phyloP scores from a whole-genome alignment of 495 filamentous ascomycete species.

The Neurospora sp. region DNA sequence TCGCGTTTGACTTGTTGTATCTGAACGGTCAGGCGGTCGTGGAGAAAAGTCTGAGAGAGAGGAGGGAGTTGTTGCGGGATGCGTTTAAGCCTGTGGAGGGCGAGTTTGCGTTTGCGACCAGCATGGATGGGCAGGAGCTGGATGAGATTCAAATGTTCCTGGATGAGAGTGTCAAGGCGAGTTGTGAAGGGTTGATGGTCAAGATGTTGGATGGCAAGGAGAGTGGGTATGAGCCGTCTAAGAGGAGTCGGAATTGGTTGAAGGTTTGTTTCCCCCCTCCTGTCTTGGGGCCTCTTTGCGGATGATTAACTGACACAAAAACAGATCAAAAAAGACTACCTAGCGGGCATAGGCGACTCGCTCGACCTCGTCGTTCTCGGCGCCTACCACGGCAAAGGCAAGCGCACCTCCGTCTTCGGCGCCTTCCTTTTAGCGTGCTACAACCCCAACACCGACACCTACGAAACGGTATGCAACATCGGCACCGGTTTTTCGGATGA shows the following conservation, averaged over 20 bases:
- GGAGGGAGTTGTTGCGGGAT: conserved; percentile 62
- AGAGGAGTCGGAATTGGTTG: conserved; percentile 93
- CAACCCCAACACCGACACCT: conserved; percentile 64
- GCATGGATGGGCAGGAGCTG: conserved; percentile 75
- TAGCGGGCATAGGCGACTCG: conserved; percentile 84
- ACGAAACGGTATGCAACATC: conserved; percentile 96
- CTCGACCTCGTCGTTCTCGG: conserved; percentile 93
- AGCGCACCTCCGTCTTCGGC: conserved; percentile 89
- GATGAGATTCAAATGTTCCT: conserved; percentile 88
- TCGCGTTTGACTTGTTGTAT: conserved; percentile 91
- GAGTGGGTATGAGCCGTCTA: conserved; percentile 89
- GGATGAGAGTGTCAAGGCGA: conserved; percentile 87
- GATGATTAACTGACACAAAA: background rate
- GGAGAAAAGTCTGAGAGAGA: conserved; percentile 73
- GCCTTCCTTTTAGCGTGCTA: conserved; percentile 93
- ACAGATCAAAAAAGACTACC: conserved; percentile 94
- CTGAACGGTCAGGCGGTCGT: conserved; percentile 88
- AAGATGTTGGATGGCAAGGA: conserved; percentile 94
- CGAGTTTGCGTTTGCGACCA: conserved; percentile 85
- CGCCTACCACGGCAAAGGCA: conserved; percentile 88
- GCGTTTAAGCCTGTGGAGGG: conserved; percentile 72
- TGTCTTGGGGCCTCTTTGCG: background rate
- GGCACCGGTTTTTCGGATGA: conserved; percentile 93
- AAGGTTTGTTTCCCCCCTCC: conserved; percentile 48
- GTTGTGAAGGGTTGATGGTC: conserved; percentile 96